Evolutionary conservation across 2,329 filamentous ascomycete species (phyloP).

Genomic region (Fusarium camptoceras): DNA sequence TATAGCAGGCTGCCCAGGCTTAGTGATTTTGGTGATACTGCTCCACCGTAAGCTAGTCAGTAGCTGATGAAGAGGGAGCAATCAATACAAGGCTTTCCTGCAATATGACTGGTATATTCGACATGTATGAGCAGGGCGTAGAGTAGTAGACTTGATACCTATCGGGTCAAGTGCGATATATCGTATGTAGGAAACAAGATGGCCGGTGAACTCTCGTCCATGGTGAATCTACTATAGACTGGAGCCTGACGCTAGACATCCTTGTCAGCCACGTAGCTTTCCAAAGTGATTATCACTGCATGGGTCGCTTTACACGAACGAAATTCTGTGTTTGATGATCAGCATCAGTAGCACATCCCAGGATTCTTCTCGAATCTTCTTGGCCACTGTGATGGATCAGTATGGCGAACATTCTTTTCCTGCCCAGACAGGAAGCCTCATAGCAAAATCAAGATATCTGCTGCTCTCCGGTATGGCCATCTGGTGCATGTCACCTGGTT

Average conservation of each 20-base stretch:
- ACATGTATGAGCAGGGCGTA: not conserved
- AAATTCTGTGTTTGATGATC: not conserved
- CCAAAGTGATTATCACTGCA: slow-evolving; percentile 1
- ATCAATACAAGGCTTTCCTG: not conserved
- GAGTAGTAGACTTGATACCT: not conserved
- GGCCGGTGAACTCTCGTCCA: not conserved
- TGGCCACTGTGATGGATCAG: not conserved
- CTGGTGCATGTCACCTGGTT: not conserved
- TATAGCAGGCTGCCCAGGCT: slow-evolving; percentile 7
- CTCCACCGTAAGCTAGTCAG: not conserved
- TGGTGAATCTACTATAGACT: not conserved
- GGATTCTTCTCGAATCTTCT: not conserved
- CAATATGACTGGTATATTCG: not conserved
- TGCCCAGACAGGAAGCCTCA: not conserved
- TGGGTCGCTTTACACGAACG: not conserved
- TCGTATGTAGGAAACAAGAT: not conserved
- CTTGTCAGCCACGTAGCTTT: slow-evolving; percentile 4
- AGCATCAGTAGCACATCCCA: not conserved
- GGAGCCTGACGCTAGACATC: slow-evolving; percentile 1
- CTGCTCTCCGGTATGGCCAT: not conserved
- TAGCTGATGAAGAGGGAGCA: not conserved
- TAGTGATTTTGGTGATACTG: not conserved
- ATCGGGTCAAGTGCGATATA: not conserved
- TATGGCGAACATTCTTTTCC: not conserved
- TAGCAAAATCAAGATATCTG: not conserved